These are phyloP conservation scores for Trichoderma semiorbis DNA, from an alignment of 2,329 filamentous ascomycete genomes.

Conservation along the genomic window DNA sequence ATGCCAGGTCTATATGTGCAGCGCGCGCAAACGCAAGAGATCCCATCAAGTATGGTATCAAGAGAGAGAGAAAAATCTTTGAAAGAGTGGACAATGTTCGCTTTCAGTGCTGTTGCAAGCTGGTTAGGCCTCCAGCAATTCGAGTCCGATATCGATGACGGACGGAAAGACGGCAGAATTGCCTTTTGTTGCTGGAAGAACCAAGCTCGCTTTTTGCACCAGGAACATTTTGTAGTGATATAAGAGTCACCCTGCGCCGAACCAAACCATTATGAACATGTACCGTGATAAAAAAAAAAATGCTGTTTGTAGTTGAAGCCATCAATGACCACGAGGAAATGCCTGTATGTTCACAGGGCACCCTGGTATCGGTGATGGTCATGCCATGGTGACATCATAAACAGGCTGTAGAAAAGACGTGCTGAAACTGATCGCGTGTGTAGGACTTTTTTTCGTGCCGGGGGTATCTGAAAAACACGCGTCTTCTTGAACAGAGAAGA, in stretches of 20 bases:
- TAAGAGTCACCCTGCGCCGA: constrained; percentile 27
- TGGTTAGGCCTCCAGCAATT: not conserved
- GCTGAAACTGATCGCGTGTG: constrained; percentile 27
- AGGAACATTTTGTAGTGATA: constrained; percentile 14
- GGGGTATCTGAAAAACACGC: constrained; percentile 39
- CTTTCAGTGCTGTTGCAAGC: not conserved
- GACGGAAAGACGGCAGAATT: not conserved
- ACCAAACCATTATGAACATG: constrained; percentile 35
- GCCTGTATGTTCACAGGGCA: constrained; percentile 4
- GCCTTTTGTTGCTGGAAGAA: not conserved
- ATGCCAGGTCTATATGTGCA: constrained; percentile 21
- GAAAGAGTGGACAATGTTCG: constrained; percentile 11
- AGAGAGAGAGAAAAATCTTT: not conserved
- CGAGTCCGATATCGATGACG: not conserved
- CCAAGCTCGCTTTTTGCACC: not conserved
- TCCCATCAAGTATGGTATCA: constrained; percentile 15
- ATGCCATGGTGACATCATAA: constrained; percentile 2
- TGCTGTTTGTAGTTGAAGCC: constrained; percentile 14
- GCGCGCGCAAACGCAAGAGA: constrained; percentile 14
- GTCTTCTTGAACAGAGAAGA: constrained; percentile 28
- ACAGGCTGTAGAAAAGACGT: constrained; percentile 19
- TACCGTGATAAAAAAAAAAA: constrained; percentile 21
- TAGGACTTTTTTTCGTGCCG: constrained; percentile 35
- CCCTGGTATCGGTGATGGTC: not conserved
- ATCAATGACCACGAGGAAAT: not conserved